Evolutionary conservation across 495 filamentous ascomycete species (phyloP), one percentile per base, ranked within the genome.

Genomic region (Xylaria bambusicola): DNA sequence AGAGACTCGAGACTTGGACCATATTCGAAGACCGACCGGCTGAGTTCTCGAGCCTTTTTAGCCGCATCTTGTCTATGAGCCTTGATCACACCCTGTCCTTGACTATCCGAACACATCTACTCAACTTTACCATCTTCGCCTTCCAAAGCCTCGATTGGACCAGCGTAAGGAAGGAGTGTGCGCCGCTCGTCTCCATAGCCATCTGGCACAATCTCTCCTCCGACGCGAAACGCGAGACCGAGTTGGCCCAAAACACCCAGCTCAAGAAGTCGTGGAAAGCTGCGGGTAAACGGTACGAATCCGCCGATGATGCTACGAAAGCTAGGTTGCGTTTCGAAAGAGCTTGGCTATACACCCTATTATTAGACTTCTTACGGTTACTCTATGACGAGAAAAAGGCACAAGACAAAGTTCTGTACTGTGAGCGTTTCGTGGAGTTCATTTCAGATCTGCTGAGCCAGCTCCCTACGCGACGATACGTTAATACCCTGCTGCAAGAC

Each of bases 81-180:
- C 80, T 99, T 57, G 93, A 97, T 68, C 75, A 75, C 35, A 89
- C 90, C 3, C 73, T 97, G 17, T 79, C 88, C 3, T 79, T 82
- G 31, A 81, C 77, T 10, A 83, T 96, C 49, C 85, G 91, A 53
- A 88, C 88, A 1, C 85, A 94, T 21, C 82, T 98, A 26, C 74
- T 98, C 3, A 88, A 86, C 13, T 97, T 96, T 71, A 82, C 97
- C 57, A 92, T 96, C 53, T 84, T 86, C 63, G 90, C 93, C 52
- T 98, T 97, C 71, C 92, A 97, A 73, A 97, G 92, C 21, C 82
- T 98, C 17, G 94, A 99, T 65, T 96, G 88, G 73, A 82, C 80
- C 20, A 80, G 97, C 49, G 89, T 98, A 27, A 84, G 94, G 47
- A 98, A 96, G 68, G 93, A 99, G 77, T 97, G 93, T 74, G 95